Conservation (phyloP, 768 basidiomycete genomes). For the Podaxis sp. region DNA sequence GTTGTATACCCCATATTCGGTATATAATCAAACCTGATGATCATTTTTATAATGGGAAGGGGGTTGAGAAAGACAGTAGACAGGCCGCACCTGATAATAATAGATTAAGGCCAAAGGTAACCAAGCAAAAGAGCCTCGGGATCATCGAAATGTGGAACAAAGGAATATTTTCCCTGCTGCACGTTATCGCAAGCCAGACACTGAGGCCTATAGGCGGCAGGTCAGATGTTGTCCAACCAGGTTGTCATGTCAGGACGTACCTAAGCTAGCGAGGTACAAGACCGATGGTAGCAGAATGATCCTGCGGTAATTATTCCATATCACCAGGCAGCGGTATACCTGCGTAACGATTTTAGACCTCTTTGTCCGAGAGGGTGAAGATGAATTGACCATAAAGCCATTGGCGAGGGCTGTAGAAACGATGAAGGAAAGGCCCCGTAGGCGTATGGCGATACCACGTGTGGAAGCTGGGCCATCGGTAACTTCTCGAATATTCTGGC, state of each 20-base stretch:
- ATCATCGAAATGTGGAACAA: not conserved
- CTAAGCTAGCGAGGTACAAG: not conserved
- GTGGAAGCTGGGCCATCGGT: not conserved
- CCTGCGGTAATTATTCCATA: constrained; percentile 12
- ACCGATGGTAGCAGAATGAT: constrained; percentile 5
- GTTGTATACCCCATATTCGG: not conserved
- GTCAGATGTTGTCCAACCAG: not conserved
- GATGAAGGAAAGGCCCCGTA: not conserved
- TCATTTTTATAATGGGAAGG: not conserved
- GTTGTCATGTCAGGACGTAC: not conserved
- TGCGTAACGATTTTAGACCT: not conserved
- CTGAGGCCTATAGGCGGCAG: not conserved
- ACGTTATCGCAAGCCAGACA: not conserved
- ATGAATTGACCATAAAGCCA: constrained; percentile 6
- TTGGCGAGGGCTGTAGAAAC: not conserved
- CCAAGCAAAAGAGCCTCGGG: not conserved
- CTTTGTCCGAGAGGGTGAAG: not conserved
- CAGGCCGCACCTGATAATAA: not conserved
- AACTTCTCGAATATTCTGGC: not conserved
- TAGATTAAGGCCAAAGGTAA: not conserved
- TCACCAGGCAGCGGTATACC: constrained; percentile 15
- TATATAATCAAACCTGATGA: not conserved
- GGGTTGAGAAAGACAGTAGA: no score
- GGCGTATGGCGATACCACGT: not conserved
- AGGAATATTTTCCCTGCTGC: not conserved